Evolutionary conservation across 169 alveolate species (phyloP), one percentile per base, ranked within the genome.

Genomic region (Babesia sp.): DNA sequence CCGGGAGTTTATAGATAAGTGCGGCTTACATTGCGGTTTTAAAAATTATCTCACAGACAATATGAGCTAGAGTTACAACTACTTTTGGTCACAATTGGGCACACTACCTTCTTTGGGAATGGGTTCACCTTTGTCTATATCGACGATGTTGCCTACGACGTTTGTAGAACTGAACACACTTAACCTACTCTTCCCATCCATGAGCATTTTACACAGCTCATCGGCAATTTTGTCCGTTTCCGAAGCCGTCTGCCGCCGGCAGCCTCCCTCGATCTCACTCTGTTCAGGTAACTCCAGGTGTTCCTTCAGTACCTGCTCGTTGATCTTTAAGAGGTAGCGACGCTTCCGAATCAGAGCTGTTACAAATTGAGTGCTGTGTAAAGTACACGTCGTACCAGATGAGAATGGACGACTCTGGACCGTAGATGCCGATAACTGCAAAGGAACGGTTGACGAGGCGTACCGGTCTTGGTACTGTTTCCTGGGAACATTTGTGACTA

Each of bases 191-290:
- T 28, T 50, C 22, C 74, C 74, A 12, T 50, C 63, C 74, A 64
- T 64, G 3, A 64, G 61, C 50, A 18, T 22, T 26, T 24, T 64
- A 36, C 74, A 64, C 14, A 64, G 1, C 22, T 44, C 61, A 31
- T 64, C 74, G 22, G 41, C 74, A 7, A 64, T 64, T 26, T 8
- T n/a, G 63, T 64, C 74, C 12, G 74, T 64, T n/a, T 22, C 48
- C 0, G 64, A 48, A 8, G 33, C 34, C 33, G 74, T 24, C 20
- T 5, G 1, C 6, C 31, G 39, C 24, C 48, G 5, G 24, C 29
- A 37, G 14, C 22, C 29, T 22, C 34, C 18, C 20, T 64, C 61
- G 74, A 14, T 45, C 42, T 28, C 58, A 29, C 33, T 56, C 29
- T 29, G 50, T 1, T n/a, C 41, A 20, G 54, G 14, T 39, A 16